phyloP scores from a whole-genome alignment of 106 monocot species.

The Posidonia australis region DNA sequence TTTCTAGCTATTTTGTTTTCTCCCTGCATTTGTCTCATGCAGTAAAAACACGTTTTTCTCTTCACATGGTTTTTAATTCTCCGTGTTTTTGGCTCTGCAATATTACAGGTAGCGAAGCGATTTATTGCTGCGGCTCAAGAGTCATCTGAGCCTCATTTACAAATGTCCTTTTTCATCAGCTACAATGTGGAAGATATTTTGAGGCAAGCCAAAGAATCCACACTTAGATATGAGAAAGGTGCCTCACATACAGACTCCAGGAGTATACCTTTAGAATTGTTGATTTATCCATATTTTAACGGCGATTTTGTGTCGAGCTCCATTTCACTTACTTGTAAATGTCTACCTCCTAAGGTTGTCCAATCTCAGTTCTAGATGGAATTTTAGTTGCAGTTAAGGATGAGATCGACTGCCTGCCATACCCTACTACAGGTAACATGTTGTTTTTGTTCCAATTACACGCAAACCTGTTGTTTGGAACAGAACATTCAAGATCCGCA shows the following conservation, averaged over 20 bases:
- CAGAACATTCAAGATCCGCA: too few species aligned
- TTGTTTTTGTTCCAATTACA: too few species aligned
- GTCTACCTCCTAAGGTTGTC: conserved; percentile 25
- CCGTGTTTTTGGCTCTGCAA: background rate
- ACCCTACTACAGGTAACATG: conserved; percentile 73
- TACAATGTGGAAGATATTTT: conserved; percentile 48
- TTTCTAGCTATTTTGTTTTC: too few species aligned
- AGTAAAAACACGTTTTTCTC: too few species aligned
- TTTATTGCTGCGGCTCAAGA: conserved; percentile 54
- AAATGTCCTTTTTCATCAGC: conserved; percentile 75
- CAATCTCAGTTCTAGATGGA: conserved; percentile 77
- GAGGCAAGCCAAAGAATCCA: conserved; percentile 60
- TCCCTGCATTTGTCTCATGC: too few species aligned
- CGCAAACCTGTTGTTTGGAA: too few species aligned
- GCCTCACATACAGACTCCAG: too few species aligned
- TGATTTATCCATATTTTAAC: background rate
- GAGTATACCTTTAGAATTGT: background rate
- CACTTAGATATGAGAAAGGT: conserved; percentile 62
- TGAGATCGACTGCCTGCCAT: conserved; percentile 87
- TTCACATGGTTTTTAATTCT: too few species aligned
- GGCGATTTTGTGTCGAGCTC: too few species aligned
- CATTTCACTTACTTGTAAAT: background rate
- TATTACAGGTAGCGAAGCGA: conserved; percentile 52
- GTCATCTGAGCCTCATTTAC: conserved; percentile 27
- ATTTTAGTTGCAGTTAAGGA: conserved; percentile 73